Evolutionary conservation across 225 moss, liverwort and hornwort species (phyloP).

Genomic region (Sphagnum tenellum): DNA sequence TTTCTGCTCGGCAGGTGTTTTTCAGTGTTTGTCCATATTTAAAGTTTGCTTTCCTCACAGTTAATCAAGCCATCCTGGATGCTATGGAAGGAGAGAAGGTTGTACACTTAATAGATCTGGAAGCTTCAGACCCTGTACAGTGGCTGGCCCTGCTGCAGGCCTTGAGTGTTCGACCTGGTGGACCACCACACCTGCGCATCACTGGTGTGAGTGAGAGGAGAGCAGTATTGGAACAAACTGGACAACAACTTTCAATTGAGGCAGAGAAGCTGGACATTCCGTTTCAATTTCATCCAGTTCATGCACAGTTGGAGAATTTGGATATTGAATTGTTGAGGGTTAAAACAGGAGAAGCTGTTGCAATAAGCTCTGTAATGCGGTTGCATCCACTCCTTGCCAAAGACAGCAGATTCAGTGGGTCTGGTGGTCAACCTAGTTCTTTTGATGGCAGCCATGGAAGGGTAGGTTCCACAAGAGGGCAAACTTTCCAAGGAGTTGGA

Average conservation of each 20-base stretch:
- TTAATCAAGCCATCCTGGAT: constrained; percentile 47
- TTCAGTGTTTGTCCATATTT: constrained; percentile 39
- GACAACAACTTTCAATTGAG: constrained; percentile 29
- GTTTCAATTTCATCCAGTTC: constrained; percentile 29
- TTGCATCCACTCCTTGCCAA: constrained; percentile 30
- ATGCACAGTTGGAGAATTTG: constrained; percentile 22
- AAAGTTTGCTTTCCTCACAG: constrained; percentile 37
- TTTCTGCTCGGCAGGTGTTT: constrained; percentile 39
- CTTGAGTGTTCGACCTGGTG: constrained; percentile 28
- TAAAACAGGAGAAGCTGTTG: constrained; percentile 32
- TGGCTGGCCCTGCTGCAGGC: constrained; percentile 43
- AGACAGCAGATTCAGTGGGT: constrained; percentile 7
- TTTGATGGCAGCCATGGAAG: background rate
- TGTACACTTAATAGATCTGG: constrained; percentile 40
- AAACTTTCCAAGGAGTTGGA: background rate
- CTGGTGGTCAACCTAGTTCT: constrained; percentile 2
- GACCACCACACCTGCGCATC: constrained; percentile 33
- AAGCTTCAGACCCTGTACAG: constrained; percentile 40
- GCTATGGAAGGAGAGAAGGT: constrained; percentile 35
- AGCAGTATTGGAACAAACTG: constrained; percentile 27
- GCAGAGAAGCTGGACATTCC: constrained; percentile 26
- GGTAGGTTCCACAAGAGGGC: background rate
- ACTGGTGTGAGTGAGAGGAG: constrained; percentile 32
- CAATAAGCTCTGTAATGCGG: constrained; percentile 38
- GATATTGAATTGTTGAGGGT: constrained; percentile 17